Evolutionary conservation across 1,284 basidiomycete species (phyloP).

Genomic region (Cryptococcus sp.): DNA sequence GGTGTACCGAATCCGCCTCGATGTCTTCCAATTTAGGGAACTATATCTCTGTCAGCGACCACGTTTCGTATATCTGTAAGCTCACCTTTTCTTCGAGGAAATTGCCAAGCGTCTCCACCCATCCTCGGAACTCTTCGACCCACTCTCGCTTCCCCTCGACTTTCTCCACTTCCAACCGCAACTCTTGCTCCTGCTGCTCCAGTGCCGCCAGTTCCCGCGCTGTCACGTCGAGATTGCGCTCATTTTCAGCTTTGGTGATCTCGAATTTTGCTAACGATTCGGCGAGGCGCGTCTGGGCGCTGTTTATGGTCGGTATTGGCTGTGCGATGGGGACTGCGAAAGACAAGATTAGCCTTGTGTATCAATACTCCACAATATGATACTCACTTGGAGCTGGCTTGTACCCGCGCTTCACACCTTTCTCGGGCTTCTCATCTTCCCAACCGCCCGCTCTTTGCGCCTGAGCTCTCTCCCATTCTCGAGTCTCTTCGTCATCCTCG

Average conservation of each 20-base stretch:
- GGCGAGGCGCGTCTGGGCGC: constrained; percentile 70
- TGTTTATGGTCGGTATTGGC: constrained; percentile 64
- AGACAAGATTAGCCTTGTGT: constrained; percentile 54
- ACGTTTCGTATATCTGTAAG: too few relatives aligned
- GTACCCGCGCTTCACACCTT: constrained; percentile 58
- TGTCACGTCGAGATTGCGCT: constrained; percentile 45
- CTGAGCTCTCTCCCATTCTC: constrained; percentile 89
- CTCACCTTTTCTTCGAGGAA: constrained; percentile 90
- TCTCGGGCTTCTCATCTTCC: constrained; percentile 28
- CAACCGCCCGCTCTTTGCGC: constrained; percentile 66
- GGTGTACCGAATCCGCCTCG: constrained; percentile 75
- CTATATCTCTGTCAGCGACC: constrained; percentile 53
- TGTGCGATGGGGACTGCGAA: constrained; percentile 56
- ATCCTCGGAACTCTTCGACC: constrained; percentile 80
- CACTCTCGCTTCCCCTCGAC: constrained; percentile 83
- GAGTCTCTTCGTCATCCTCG: constrained; percentile 79
- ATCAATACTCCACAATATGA: not conserved
- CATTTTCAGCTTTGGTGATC: constrained; percentile 38
- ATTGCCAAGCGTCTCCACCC: constrained; percentile 81
- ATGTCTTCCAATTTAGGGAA: constrained; percentile 79
- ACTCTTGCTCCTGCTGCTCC: constrained; percentile 72
- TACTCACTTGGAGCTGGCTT: constrained; percentile 72
- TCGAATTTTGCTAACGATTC: constrained; percentile 62
- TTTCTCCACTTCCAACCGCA: constrained; percentile 73
- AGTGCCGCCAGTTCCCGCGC: constrained; percentile 69